Evolutionary conservation across 1,284 basidiomycete genomes (phyloP).

Genomic region (Cerioporus squamosus): DNA sequence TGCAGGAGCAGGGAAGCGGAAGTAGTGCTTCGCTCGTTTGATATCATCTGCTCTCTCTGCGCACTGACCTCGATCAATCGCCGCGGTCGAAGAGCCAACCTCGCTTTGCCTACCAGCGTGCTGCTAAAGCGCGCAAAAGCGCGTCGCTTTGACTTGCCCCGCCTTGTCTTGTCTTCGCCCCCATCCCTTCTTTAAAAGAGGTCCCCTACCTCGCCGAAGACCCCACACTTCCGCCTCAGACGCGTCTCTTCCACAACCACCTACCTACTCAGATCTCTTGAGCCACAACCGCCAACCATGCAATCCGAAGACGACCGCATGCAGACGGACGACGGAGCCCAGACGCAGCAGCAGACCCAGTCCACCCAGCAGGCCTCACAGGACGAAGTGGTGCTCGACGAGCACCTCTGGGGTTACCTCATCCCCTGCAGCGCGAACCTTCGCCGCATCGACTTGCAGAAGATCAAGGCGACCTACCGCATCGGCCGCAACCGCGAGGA

Average conservation of each 20-base stretch:
- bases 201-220: too few species aligned
- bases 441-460: conserved; percentile 63
- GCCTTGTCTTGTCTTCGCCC: not conserved
- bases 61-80: too few species aligned
- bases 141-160: conserved; percentile 3
- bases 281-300: not conserved
- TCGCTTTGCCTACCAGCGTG: not conserved
- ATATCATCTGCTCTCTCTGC: too few species aligned
- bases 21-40: too few species aligned
- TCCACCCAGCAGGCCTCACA: conserved; percentile 37
- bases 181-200: conserved; percentile 3
- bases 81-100: too few species aligned
- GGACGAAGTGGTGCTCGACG: conserved; percentile 37
- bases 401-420: conserved; percentile 70
- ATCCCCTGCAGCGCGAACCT: conserved; percentile 58
- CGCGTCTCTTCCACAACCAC: not conserved
- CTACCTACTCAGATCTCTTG: not conserved
- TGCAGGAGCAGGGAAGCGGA: too few species aligned
- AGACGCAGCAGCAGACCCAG: conserved; percentile 35
- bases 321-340: conserved; percentile 8
- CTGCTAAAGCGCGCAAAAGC: not conserved
- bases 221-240: not conserved
- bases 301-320: conserved; percentile 12
- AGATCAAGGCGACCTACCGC: conserved; percentile 47
- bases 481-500: conserved; percentile 55